Base-by-base conservation (phyloP, 768 basidiomycete species). In the Gymnopilus dilepis region DNA sequence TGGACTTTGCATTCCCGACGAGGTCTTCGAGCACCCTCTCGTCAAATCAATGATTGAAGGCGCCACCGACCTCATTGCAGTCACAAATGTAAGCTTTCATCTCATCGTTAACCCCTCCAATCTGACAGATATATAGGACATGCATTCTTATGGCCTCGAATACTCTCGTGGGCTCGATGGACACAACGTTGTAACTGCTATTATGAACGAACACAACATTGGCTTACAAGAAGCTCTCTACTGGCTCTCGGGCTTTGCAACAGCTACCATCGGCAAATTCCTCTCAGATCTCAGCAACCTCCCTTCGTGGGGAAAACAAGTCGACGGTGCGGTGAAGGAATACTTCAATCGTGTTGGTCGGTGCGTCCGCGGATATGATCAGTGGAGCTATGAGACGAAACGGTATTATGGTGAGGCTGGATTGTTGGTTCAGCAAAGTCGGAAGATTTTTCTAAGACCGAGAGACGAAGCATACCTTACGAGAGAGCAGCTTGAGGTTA, bases 181-280 rank as follows among this genome's bases (percentile, higher is more conserved):
- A 0, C 80, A 81, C 59, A 82, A 82, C 53, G 72, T 86, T 12
- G 73, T 87, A n/a, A 81, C 80, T 0, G 79, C 83, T n/a, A 78
- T 85, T 37, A 85, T 84, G 83, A 74, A 80, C 33, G 76, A 82
- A 40, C 70, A 73, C n/a, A 60, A 70, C 7, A 61, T 78, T 41
- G 72, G 76, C 52, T 62, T 83, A 0, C 77, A 82, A 56, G 74
- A 67, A 0, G 79, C 84, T 2, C 68, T 82, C 24, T 70, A 79
- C 59, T 76, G 74, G 72, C 66, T 69, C 2, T 76, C 83, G 22
- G 75, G 73, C 2, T 70, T 70, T 7, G 71, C 73, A 22, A 79
- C 78, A 60, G 75, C 74, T n/a, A 66, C 68, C 8, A 70, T 82
- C 31, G 77, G 72, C 43, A 73, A 77, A 31, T 66, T 70, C 45